A percentile compares a stretch with the other conserved stretches of the same genome.
These are phyloP conservation scores for Paraphaeosphaeria sporulosa DNA, from an alignment of 2,329 filamentous ascomycete species.

Conservation along the genomic window DNA sequence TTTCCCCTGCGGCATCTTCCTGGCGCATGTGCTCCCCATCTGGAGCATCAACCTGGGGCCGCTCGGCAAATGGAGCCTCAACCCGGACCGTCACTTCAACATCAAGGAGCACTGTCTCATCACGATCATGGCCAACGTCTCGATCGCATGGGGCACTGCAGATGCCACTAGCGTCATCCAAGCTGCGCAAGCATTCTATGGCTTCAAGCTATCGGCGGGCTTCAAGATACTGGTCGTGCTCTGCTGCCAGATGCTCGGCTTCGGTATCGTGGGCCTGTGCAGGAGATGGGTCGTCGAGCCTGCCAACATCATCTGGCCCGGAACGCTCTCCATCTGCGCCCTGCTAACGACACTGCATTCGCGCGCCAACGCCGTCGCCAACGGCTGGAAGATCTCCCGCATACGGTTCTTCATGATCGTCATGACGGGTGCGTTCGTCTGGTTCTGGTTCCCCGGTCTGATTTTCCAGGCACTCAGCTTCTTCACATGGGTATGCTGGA, in stretches of 20 bases:
- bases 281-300: slow-evolving; percentile 83
- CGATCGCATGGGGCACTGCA: slow-evolving; percentile 4
- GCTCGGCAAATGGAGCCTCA: slow-evolving; percentile 10
- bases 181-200: slow-evolving; percentile 71
- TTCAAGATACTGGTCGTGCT: slow-evolving; percentile 88
- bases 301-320: slow-evolving; percentile 90
- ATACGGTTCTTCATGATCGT: slow-evolving; percentile 85
- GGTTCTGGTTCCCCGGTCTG: slow-evolving; percentile 86
- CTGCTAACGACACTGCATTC: slow-evolving; percentile 90
- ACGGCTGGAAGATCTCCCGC: slow-evolving; percentile 82
- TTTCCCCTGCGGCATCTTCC: slow-evolving; percentile 5
- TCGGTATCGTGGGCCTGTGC: slow-evolving; percentile 83
- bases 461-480: slow-evolving; percentile 85
- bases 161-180: slow-evolving; percentile 10
- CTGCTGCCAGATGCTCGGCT: slow-evolving; percentile 86
- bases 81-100: slow-evolving; percentile 12
- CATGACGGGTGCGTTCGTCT: slow-evolving; percentile 74
- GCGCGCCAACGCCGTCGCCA: slow-evolving; percentile 80
- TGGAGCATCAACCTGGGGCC: slow-evolving; percentile 6
- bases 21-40: slow-evolving; percentile 2
- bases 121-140: neutral
- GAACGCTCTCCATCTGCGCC: slow-evolving; percentile 84
- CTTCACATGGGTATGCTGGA: slow-evolving; percentile 92
- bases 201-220: slow-evolving; percentile 75
- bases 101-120: slow-evolving; percentile 10